Base-by-base conservation (phyloP, 345 rosid species). In the Conringia planisiliqua region DNA sequence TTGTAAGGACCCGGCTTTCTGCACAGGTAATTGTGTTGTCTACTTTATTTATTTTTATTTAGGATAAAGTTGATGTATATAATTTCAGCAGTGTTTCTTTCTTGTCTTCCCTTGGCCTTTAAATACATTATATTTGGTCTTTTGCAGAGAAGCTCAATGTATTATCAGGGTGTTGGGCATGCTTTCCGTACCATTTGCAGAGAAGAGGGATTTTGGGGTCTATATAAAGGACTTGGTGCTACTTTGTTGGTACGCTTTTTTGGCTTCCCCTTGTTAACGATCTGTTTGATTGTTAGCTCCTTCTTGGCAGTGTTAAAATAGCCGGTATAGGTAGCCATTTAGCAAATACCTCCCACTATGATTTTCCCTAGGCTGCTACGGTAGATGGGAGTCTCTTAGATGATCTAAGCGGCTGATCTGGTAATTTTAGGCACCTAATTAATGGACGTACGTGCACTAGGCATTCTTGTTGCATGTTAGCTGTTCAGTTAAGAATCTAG, bases 181-280 rank as follows among this genome's bases (percentile, higher is more conserved):
- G 82, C 99, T 54, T 86, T 95, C 76, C 82, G 61, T 74, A 95
- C 98, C 44, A 95, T 95, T 36, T 79, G 81, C 85, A 83, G 65
- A 80, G 98, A 95, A 52, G 99, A 95, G 74, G 98, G 97, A 10
- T 56, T 83, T 66, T 74, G 79, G 72, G 98, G 99, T 47, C 83
- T 95, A 33, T 92, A 95, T 78, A 95, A 89, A 75, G 99, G 99
- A 79, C 96, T 92, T 61, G 96, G 98, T 66, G 88, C 98, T 17
- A 95, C 99, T 33, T 83, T 95, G 62, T 63, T 92, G 86, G 96
- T 92, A 83, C 52, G 81, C 27, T 75, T 44, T 40, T 43, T 18
- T 16, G 56, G 66, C 51, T n/a, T 71, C 62, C 14, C 36, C 77
- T 47, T 58, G 40, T 59, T 59, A 13, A 64, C 10, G n/a, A 35